phyloP scores from a whole-genome alignment of 108 stramenopile genomes.

The Skeletonema marinoi region DNA sequence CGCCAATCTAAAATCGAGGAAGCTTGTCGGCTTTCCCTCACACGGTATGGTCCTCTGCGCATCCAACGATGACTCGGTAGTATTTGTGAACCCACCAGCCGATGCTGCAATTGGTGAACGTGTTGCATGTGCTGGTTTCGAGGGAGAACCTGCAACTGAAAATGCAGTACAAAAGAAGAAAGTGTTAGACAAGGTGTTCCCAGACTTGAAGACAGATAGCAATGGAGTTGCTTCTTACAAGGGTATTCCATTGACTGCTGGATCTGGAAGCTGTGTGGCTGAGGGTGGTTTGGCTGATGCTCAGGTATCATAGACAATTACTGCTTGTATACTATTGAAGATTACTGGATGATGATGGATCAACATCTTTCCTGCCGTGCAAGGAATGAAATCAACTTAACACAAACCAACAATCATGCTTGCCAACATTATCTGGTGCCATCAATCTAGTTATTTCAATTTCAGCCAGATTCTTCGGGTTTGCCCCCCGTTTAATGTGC shows the following conservation, averaged over 20 bases:
- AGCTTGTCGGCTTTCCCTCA: conserved; percentile 74
- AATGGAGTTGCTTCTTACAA: conserved; percentile 65
- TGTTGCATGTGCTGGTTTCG: conserved; percentile 71
- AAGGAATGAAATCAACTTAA: too few relatives aligned
- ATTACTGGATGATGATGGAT: too few relatives aligned
- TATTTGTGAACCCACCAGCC: conserved; percentile 83
- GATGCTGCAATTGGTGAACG: conserved; percentile 81
- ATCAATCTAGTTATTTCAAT: too few relatives aligned
- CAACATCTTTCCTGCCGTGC: too few relatives aligned
- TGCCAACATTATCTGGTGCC: too few relatives aligned
- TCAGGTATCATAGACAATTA: conserved; percentile 21
- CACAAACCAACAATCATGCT: too few relatives aligned
- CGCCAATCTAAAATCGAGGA: conserved; percentile 81
- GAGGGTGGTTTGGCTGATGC: conserved; percentile 26
- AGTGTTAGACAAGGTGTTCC: conserved; percentile 80
- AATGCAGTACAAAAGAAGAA: conserved; percentile 92
- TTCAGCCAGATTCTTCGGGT: too few relatives aligned
- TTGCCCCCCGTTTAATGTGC: too few relatives aligned
- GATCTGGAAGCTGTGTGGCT: conserved; percentile 38
- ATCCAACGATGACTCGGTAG: conserved; percentile 73
- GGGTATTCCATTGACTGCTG: conserved; percentile 52
- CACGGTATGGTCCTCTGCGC: conserved; percentile 97
- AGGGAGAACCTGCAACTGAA: conserved; percentile 78
- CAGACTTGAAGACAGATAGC: conserved; percentile 56
- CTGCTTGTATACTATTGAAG: too few relatives aligned